Percentiles rank a stretch among this genome's conserved stretches.
Conservation (phyloP, 805 yeast species). For the Priceomyces carsonii region DNA sequence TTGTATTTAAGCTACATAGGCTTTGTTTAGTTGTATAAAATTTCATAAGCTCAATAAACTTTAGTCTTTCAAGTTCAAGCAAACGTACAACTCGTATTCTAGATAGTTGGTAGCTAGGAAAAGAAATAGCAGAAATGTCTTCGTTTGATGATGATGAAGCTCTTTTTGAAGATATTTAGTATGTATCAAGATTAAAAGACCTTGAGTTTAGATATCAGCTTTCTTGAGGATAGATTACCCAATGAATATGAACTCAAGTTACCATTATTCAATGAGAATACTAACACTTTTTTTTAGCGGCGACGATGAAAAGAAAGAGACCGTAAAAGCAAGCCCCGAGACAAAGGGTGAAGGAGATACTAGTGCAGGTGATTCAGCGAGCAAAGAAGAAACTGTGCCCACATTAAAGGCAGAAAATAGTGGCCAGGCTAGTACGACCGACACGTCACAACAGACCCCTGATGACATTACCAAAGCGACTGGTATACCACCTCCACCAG, state of each 20-base stretch:
- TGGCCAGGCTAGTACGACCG: not conserved
- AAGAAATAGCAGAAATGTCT: constrained; percentile 27
- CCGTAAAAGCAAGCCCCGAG: constrained; percentile 2
- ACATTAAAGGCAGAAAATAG: not conserved
- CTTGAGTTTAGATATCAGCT: too few relatives aligned
- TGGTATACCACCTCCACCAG: constrained; percentile 9
- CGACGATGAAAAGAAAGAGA: constrained; percentile 7
- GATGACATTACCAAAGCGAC: constrained; percentile 3
- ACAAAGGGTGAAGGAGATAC: not conserved
- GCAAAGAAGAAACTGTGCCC: constrained; percentile 2
- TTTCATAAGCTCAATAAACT: constrained; percentile 21
- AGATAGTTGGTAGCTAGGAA: constrained; percentile 11
- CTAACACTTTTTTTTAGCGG: constrained; percentile 6
- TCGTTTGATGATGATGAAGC: constrained; percentile 88
- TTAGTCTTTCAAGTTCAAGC: constrained; percentile 9
- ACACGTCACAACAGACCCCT: constrained; percentile 8
- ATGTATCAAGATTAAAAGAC: too few relatives aligned
- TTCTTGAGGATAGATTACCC: too few relatives aligned
- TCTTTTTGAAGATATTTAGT: constrained; percentile 88
- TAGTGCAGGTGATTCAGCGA: not conserved
- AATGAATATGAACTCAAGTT: too few relatives aligned
- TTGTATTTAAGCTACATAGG: constrained; percentile 17
- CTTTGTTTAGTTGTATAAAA: constrained; percentile 21
- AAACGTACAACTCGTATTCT: constrained; percentile 10
- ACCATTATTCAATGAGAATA: constrained; percentile 3